A percentile compares a stretch with the other conserved stretches of the same genome.
These are phyloP conservation scores for Lasiodiplodia theobromae DNA, from an alignment of 2,329 filamentous ascomycete genomes.

Conservation along the genomic window DNA sequence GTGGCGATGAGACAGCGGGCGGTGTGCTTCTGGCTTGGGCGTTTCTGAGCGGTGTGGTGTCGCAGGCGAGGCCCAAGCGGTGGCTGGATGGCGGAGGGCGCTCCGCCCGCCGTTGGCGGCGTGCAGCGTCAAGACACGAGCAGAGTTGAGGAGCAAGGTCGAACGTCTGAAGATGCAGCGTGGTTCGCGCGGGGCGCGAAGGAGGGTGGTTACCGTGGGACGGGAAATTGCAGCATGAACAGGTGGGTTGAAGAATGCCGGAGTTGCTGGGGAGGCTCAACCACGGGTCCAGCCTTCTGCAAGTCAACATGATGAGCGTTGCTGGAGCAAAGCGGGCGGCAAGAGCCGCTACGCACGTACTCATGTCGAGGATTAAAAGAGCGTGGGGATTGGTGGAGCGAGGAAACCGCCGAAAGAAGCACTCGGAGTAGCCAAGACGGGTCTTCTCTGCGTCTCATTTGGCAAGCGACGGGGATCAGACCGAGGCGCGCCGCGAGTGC, in stretches of 20 bases:
- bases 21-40: slow-evolving; percentile 4
- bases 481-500: slow-evolving; percentile 6
- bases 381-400: slow-evolving; percentile 11
- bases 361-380: not conserved
- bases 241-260: not conserved
- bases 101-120: not conserved
- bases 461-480: slow-evolving; percentile 20
- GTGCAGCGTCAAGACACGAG: not conserved
- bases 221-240: slow-evolving; percentile 11
- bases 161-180: slow-evolving; percentile 17
- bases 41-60: slow-evolving; percentile 16
- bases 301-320: slow-evolving; percentile 11
- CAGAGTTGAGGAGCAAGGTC: not conserved
- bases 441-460: slow-evolving; percentile 3
- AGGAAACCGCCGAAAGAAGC: not conserved
- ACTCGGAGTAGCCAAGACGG: slow-evolving; percentile 7
- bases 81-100: not conserved
- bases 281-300: slow-evolving; percentile 18
- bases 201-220: slow-evolving; percentile 21
- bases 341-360: slow-evolving; percentile 11
- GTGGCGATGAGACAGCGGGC: slow-evolving; percentile 6
- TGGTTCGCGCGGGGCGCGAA: slow-evolving; percentile 19
- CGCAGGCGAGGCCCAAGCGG: not conserved
- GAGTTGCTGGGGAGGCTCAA: not conserved
- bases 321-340: slow-evolving; percentile 3